Conservation (phyloP, 805 yeast genomes). For the Maudiozyma turicensis region DNA sequence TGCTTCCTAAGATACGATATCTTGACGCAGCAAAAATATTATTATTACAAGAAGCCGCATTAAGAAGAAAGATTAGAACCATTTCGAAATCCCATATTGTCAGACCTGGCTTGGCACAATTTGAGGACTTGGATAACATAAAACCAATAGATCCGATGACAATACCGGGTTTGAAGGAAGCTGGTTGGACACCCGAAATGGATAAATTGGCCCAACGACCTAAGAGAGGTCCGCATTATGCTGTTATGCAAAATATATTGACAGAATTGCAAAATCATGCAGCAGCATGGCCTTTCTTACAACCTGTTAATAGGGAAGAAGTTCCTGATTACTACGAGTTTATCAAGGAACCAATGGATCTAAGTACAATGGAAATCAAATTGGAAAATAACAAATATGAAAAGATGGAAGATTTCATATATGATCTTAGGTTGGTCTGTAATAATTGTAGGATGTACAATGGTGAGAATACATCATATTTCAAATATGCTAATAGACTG, state of each 20-base stretch:
- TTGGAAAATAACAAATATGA: conserved; percentile 87
- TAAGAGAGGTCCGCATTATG: conserved; percentile 87
- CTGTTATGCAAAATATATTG: conserved; percentile 79
- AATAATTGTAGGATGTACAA: conserved; percentile 89
- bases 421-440: conserved; percentile 78
- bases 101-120: conserved; percentile 69
- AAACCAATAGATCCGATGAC: conserved; percentile 64
- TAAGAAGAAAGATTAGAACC: conserved; percentile 70
- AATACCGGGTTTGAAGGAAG: conserved; percentile 85
- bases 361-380: conserved; percentile 89
- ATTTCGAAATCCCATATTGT: conserved; percentile 72
- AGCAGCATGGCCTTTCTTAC: conserved; percentile 95
- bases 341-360: conserved; percentile 96
- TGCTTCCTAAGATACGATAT: conserved; percentile 83
- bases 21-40: conserved; percentile 81
- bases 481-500: conserved; percentile 85
- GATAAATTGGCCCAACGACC: conserved; percentile 94
- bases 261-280: conserved; percentile 90
- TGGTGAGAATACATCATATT: conserved; percentile 90
- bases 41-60: conserved; percentile 83
- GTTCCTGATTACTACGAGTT: conserved; percentile 95
- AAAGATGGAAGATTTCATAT: conserved; percentile 80
- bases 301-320: conserved; percentile 86
- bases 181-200: conserved; percentile 98
- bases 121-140: conserved; percentile 40